phyloP scores from a whole-genome alignment of 306 rosid species.

The Glycine tomentella region DNA sequence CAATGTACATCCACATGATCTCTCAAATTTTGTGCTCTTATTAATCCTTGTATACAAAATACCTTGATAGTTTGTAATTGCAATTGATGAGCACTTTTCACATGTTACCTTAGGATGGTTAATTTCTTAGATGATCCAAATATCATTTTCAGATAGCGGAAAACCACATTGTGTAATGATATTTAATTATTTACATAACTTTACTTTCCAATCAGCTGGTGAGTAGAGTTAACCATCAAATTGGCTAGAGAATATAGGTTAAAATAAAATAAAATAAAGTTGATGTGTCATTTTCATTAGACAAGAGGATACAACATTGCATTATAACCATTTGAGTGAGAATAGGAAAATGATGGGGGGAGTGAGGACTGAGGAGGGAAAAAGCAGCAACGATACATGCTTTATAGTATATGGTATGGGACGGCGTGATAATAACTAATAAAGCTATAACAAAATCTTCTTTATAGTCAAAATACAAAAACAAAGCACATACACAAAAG shows the following conservation, averaged over 20 bases:
- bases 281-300: too few relatives aligned
- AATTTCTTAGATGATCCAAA: slow-evolving; percentile 34
- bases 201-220: slow-evolving; percentile 40
- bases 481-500: slow-evolving; percentile 51
- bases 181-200: slow-evolving; percentile 39
- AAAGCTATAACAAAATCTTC: slow-evolving; percentile 46
- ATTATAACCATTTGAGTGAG: slow-evolving; percentile 53
- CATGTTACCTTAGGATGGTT: slow-evolving; percentile 20
- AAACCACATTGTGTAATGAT: slow-evolving; percentile 49
- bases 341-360: slow-evolving; percentile 46
- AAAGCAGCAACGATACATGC: slow-evolving; percentile 38
- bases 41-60: too few relatives aligned
- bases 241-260: too few relatives aligned
- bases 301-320: not conserved
- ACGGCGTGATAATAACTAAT: slow-evolving; percentile 46
- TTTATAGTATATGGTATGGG: slow-evolving; percentile 45
- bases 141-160: slow-evolving; percentile 23
- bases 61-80: too few relatives aligned
- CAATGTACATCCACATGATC: too few relatives aligned
- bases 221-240: slow-evolving; percentile 26
- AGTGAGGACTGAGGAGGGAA: slow-evolving; percentile 44
- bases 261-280: too few relatives aligned
- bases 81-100: not conserved
- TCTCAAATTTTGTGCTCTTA: too few relatives aligned
- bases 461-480: slow-evolving; percentile 65